Evolutionary conservation across 345 rosid genomes (phyloP), one percentile per base, ranked within the genome.

Genomic region (Rubroshorea leprosula): DNA sequence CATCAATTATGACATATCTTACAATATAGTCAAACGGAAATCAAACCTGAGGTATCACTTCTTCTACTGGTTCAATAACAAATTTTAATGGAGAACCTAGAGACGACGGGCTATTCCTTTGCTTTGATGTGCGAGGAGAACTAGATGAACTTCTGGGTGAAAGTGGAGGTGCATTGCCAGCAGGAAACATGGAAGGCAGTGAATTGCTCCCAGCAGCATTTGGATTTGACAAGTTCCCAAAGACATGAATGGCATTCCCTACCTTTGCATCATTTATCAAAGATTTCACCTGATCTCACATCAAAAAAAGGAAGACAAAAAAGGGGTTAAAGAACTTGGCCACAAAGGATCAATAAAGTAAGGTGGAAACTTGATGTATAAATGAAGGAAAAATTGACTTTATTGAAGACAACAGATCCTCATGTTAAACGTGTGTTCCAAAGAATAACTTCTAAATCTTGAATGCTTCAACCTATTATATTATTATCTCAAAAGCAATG

Each of bases 21-120:
- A 51, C 23, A 45, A 23, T 23, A 57, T 21, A 31, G 35, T 22
- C 31, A 57, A 29, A 41, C 21, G 47, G 25, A 22, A 71, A 62
- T 49, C 70, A 57, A 72, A 92, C 97, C 98, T 92, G 94, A 43
- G 96, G 98, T 58, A 92, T 88, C 66, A 79, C 65, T 74, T 78
- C 87, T 62, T 70, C 83, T 49, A 71, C 68, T 26, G 95, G 84
- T 66, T 84, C 87, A 11, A 64, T 78, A 52, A 78, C 68, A 17
- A 89, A 68, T 79, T 80, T 83, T 51, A 84, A 51, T 20, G 93
- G 91, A 74, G 92, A 86, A 53, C 85, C 87, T 46, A 86, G 74
- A 71, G 81, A 75, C 55, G 88, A 83, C 55, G 82, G 83, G 51
- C 84, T 85, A 25, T 60, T 69, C 70, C 83, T 86, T 61, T 72